These are phyloP conservation scores for Eucalyptus victrix DNA, from an alignment of 345 rosid species.

Conservation along the genomic window DNA sequence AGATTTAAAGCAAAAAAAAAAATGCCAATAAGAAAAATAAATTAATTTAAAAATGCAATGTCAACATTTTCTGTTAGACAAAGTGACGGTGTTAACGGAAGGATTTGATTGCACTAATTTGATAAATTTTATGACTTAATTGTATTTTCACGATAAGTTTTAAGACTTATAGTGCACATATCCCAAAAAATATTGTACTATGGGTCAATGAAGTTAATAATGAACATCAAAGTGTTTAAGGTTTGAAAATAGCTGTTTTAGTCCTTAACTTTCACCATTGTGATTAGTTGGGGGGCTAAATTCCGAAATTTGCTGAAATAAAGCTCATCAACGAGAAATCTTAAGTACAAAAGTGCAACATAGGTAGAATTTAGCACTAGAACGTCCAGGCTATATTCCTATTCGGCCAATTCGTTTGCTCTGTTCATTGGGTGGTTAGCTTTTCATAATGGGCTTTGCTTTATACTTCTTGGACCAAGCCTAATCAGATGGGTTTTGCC, in stretches of 20 bases:
- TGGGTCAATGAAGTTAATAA: background rate
- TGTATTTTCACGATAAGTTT: too few species aligned
- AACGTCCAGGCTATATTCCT: background rate
- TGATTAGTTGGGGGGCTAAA: background rate
- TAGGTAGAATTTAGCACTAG: background rate
- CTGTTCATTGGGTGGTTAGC: background rate
- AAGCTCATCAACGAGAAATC: background rate
- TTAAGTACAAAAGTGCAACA: background rate
- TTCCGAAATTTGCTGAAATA: background rate
- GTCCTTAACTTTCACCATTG: background rate
- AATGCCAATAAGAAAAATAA: too few species aligned
- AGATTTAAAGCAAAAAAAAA: too few species aligned
- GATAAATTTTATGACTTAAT: too few species aligned
- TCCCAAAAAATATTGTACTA: background rate
- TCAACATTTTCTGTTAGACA: too few species aligned
- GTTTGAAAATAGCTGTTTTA: background rate
- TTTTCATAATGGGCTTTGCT: background rate
- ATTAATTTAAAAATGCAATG: too few species aligned
- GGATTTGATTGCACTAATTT: too few species aligned
- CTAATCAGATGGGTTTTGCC: background rate
- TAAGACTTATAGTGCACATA: too few species aligned
- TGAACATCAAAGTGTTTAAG: background rate
- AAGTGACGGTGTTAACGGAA: fast-evolving
- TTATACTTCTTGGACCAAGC: background rate
- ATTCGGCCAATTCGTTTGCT: background rate